Conservation (phyloP, 1,284 basidiomycete species). For the Retiboletus flavoniger region DNA sequence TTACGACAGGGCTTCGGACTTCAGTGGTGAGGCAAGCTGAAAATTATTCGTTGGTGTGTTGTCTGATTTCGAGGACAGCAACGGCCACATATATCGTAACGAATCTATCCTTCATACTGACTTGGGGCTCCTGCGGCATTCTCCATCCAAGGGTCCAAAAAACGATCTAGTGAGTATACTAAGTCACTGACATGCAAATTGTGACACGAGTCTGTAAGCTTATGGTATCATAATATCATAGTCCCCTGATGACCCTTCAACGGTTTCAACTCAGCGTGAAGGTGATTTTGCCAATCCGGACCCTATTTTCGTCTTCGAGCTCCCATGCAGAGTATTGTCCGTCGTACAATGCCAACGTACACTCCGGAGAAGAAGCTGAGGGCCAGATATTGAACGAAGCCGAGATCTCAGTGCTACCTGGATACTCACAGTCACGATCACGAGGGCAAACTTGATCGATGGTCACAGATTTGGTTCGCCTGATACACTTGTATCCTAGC, state of each 20-base stretch:
- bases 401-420: not conserved
- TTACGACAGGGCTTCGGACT: not conserved
- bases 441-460: not conserved
- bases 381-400: not conserved
- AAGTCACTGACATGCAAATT: not conserved
- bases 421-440: not conserved
- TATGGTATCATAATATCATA: too few relatives aligned
- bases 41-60: not conserved
- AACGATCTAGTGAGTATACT: not conserved
- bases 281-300: not conserved
- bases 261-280: not conserved
- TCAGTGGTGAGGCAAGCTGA: not conserved
- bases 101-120: not conserved
- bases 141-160: not conserved
- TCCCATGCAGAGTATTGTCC: not conserved
- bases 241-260: too few relatives aligned
- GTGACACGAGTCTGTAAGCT: not conserved
- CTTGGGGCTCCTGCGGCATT: not conserved
- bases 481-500: slow-evolving; percentile 13
- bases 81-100: too few relatives aligned
- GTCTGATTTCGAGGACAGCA: not conserved
- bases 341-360: slow-evolving; percentile 2
- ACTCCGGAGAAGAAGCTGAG: slow-evolving; percentile 1
- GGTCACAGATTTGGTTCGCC: slow-evolving; percentile 8
- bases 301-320: not conserved